These are phyloP conservation scores for Guadua angustifolia DNA, from an alignment of 176 grass and related monocot genomes.

Conservation along the genomic window DNA sequence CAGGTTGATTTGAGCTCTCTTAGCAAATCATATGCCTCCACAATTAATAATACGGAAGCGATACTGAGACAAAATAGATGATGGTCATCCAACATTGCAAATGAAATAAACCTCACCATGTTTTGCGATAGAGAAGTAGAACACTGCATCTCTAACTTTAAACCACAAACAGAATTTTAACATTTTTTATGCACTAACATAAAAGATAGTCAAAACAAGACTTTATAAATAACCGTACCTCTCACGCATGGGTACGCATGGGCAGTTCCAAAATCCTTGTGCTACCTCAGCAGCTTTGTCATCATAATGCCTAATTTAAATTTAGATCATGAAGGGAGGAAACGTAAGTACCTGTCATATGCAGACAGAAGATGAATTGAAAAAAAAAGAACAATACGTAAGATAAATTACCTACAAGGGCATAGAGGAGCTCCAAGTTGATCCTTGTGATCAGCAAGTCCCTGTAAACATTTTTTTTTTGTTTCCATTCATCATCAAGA, in stretches of 20 bases:
- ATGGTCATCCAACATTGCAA: background rate
- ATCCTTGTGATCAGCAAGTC: slow-evolving; percentile 95
- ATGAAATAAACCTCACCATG: background rate
- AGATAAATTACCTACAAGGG: slow-evolving; percentile 87
- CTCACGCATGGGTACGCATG: slow-evolving; percentile 95
- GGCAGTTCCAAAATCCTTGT: slow-evolving; percentile 99
- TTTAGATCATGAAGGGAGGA: no score
- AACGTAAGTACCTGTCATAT: no score
- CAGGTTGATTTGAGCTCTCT: background rate
- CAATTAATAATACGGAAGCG: background rate
- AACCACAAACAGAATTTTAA: background rate
- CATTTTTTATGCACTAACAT: background rate
- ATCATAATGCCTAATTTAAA: slow-evolving; percentile 94
- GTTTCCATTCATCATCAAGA: background rate
- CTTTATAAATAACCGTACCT: slow-evolving; percentile 47
- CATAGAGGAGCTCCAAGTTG: slow-evolving; percentile 83
- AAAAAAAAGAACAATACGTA: background rate
- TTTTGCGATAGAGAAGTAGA: background rate
- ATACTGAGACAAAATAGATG: background rate
- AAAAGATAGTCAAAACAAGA: background rate
- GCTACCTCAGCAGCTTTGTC: slow-evolving; percentile 92
- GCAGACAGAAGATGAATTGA: background rate
- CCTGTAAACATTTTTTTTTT: slow-evolving; percentile 47
- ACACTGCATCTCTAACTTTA: background rate
- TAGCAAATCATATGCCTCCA: slow-evolving; percentile 29